Conservation (phyloP, 139 green algal species). For the Micromonas commoda region DNA sequence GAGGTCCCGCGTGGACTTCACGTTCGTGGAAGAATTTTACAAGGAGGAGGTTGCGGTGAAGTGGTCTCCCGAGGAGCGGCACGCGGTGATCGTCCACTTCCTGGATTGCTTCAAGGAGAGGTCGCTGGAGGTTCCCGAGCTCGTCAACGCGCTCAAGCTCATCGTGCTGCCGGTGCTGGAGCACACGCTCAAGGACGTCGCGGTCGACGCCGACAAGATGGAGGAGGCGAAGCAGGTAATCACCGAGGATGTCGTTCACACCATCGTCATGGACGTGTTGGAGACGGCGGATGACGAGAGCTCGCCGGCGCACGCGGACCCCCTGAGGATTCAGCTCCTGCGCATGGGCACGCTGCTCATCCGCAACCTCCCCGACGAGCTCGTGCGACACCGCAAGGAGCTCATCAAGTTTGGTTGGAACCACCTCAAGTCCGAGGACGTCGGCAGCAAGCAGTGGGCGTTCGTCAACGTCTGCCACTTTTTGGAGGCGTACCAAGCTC, state of each 20-base stretch:
- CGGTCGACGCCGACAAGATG: neutral
- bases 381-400: conserved; percentile 64
- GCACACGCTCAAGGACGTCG: conserved; percentile 41
- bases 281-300: conserved; percentile 36
- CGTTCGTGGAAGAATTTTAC: conserved; percentile 69
- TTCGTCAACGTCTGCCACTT: conserved; percentile 86
- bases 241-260: conserved; percentile 36
- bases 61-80: conserved; percentile 39
- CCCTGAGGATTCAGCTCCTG: conserved; percentile 70
- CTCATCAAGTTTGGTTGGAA: conserved; percentile 88
- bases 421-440: conserved; percentile 79
- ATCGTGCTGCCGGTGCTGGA: conserved; percentile 76
- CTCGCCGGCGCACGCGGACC: conserved; percentile 45
- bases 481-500: conserved; percentile 63
- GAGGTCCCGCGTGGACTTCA: conserved; percentile 63
- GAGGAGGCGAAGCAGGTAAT: conserved; percentile 36
- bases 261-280: conserved; percentile 44
- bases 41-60: conserved; percentile 44
- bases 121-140: conserved; percentile 5
- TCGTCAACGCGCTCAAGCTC: conserved; percentile 58
- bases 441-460: conserved; percentile 62
- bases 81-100: conserved; percentile 54
- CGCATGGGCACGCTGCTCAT: conserved; percentile 68
- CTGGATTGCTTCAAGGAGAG: conserved; percentile 47
- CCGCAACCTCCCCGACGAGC: conserved; percentile 47